Evolutionary conservation across 2,329 filamentous ascomycete species (phyloP), one percentile per base, ranked within the genome.

Genomic region (Coniochaeta hoffmannii): DNA sequence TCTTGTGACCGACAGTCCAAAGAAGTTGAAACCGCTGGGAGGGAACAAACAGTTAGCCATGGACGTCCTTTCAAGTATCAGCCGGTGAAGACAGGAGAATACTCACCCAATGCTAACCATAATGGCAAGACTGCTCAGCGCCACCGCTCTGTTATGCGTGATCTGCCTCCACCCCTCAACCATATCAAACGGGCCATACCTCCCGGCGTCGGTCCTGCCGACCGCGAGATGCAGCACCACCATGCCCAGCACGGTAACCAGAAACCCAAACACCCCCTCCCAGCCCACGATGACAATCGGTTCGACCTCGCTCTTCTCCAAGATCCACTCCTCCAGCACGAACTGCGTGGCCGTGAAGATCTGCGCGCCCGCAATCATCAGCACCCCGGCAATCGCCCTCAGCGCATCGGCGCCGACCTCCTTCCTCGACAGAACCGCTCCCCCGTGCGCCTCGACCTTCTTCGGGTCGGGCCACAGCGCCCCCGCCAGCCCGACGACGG

Each of bases 331-430:
- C 71, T 99, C 94, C 3, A 96, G 75, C 24, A 97, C 94, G 65
- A 97, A 99, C 70, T 99, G 94, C 1, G 90, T 90, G 1, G 94
- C 94, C 0, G 94, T 97, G 69, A 99, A 97, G 67, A 99, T 88
- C 73, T 99, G 94, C 1, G 93, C 94, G 2, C 88, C 88, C 3
- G 94, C 94, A 67, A 99, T 97, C 56, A 97, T 78, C 22, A 94
- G 74, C 15, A 99, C 88, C 28, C 94, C 94, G 30, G 97, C 74
- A 54, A 96, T 73, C 0, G 90, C 90, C 61, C 83, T 76, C 2
- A 88, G 71, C 8, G 89, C 75, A 6, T 77, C 73, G 5, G 69
- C 68, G 15, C 72, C 67, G 3, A 74, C 70, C 19, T 72, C 72
- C 2, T 70, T 68, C 41, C 72, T 63, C 14, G 69, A 71, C n/a